Conservation (phyloP, 2,329 filamentous ascomycete genomes). For the Epichloe brachyelytri region DNA sequence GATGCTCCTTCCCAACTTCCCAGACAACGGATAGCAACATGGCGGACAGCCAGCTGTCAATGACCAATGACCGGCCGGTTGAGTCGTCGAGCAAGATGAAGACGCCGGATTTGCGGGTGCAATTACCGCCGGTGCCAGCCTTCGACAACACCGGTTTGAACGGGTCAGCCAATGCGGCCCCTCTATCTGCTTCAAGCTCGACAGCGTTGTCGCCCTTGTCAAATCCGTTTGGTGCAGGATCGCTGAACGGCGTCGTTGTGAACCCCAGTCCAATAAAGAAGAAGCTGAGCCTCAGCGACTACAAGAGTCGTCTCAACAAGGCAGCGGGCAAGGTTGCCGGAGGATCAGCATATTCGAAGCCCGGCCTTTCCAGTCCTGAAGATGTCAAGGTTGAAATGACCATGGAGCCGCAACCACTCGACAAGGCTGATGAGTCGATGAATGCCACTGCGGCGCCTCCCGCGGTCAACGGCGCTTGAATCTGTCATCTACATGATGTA, state of each 20-base stretch:
- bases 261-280: conserved; percentile 52
- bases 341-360: conserved; percentile 18
- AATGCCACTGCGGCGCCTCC: conserved; percentile 5
- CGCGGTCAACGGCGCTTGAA: conserved; percentile 14
- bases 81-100: conserved; percentile 19
- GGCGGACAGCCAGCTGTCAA: conserved; percentile 17
- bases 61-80: conserved; percentile 1
- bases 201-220: conserved; percentile 38
- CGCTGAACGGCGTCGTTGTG: conserved; percentile 30
- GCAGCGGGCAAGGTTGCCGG: conserved; percentile 26
- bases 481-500: conserved; percentile 10
- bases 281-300: conserved; percentile 54
- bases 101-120: conserved; percentile 36
- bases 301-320: conserved; percentile 47
- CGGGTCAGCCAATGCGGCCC: conserved; percentile 22
- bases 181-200: conserved; percentile 31
- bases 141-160: conserved; percentile 30
- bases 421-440: conserved; percentile 16
- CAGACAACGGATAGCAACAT: conserved; percentile 14
- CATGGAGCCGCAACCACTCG: conserved; percentile 17
- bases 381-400: conserved; percentile 24
- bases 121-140: conserved; percentile 41
- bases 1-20: conserved; percentile 14
- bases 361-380: conserved; percentile 22
- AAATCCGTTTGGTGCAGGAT: conserved; percentile 29